Evolutionary conservation across 495 filamentous ascomycete species (phyloP).

Genomic region (Parmelia sp.): DNA sequence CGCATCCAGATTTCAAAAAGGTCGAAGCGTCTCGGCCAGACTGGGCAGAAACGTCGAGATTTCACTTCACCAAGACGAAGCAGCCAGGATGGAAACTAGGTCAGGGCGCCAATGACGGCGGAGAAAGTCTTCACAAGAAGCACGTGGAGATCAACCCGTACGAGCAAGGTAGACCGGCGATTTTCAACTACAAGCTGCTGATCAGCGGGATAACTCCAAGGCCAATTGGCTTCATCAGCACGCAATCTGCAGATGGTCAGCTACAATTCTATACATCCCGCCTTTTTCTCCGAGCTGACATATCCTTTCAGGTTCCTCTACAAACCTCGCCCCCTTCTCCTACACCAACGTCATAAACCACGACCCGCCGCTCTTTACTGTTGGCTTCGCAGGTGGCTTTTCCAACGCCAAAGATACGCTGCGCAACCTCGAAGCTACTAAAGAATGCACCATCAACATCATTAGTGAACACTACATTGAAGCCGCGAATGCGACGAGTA

Average conservation of each 20-base stretch:
- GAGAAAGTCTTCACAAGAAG: constrained; percentile 47
- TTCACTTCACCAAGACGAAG: constrained; percentile 61
- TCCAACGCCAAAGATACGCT: constrained; percentile 68
- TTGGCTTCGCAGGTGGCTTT: constrained; percentile 60
- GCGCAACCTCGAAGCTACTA: constrained; percentile 59
- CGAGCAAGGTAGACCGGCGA: constrained; percentile 56
- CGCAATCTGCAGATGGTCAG: constrained; percentile 51
- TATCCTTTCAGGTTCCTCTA: constrained; percentile 34
- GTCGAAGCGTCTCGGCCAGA: constrained; percentile 67
- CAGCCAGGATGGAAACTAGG: constrained; percentile 73
- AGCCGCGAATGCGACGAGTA: constrained; percentile 71
- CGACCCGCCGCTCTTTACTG: constrained; percentile 83
- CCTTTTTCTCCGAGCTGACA: not conserved
- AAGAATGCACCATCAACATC: constrained; percentile 82
- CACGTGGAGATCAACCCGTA: constrained; percentile 83
- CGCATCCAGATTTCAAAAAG: constrained; percentile 62
- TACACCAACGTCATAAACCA: constrained; percentile 80
- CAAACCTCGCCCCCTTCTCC: constrained; percentile 81
- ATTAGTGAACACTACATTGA: constrained; percentile 80
- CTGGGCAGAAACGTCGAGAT: constrained; percentile 47
- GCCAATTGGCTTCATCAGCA: constrained; percentile 62
- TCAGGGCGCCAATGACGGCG: constrained; percentile 62
- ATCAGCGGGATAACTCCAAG: constrained; percentile 82
- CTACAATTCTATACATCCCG: not conserved
- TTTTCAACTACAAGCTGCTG: constrained; percentile 86